Percentiles rank a stretch among this genome's conserved stretches.
These are phyloP conservation scores for Arthrobotrys sphaeroides DNA, from an alignment of 2,329 filamentous ascomycete genomes.

Conservation along the genomic window DNA sequence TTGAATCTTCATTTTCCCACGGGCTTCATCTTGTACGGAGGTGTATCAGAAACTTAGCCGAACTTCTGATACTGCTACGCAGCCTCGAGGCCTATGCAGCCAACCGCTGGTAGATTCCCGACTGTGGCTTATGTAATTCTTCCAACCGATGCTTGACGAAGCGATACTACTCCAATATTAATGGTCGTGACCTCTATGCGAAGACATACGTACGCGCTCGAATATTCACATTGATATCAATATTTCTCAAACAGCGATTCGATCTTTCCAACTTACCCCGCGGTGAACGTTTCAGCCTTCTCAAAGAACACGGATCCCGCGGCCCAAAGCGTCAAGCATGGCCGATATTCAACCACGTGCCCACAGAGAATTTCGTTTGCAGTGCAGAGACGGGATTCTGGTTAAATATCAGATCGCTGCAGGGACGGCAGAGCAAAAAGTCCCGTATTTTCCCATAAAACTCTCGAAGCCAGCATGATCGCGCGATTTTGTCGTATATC, in stretches of 20 bases:
- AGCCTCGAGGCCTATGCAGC: not conserved
- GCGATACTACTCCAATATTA: too few relatives aligned
- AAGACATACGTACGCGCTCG: not conserved
- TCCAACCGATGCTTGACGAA: not conserved
- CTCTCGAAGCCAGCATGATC: slow-evolving; percentile 34
- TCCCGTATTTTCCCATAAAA: not conserved
- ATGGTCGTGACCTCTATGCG: not conserved
- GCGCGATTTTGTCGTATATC: slow-evolving; percentile 53
- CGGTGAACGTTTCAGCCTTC: slow-evolving; percentile 26
- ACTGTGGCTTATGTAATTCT: not conserved
- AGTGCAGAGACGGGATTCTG: slow-evolving; percentile 24
- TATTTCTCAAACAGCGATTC: slow-evolving; percentile 20
- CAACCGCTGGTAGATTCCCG: not conserved
- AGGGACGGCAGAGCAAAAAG: slow-evolving; percentile 36
- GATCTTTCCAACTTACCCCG: slow-evolving; percentile 14
- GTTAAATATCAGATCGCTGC: slow-evolving; percentile 21
- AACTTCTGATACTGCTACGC: slow-evolving; percentile 8
- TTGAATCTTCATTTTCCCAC: not conserved
- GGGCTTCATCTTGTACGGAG: not conserved
- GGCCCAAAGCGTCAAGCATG: not conserved
- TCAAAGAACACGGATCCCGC: not conserved
- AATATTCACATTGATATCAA: not conserved
- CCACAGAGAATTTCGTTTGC: not conserved
- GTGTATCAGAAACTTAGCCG: slow-evolving; percentile 17
- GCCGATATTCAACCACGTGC: slow-evolving; percentile 26